Percentiles rank a stretch among this genome's conserved stretches.
phyloP scores from a whole-genome alignment of 805 yeast species.

The Cyberlindnera mycetangii region DNA sequence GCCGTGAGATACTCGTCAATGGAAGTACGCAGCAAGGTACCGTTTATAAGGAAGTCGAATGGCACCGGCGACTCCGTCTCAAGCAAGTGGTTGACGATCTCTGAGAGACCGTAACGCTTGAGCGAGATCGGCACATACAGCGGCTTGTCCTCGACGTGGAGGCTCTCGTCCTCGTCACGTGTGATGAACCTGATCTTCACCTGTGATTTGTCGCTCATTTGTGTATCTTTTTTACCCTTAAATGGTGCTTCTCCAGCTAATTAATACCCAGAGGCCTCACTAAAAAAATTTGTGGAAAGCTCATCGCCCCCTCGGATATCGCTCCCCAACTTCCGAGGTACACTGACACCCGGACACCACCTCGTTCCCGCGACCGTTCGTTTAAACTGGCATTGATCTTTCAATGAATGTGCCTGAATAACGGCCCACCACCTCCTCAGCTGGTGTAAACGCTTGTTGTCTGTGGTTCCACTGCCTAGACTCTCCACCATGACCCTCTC shows the following conservation, averaged over 20 bases:
- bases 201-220: constrained; percentile 47
- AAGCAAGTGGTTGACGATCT: constrained; percentile 88
- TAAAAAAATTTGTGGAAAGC: background rate
- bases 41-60: constrained; percentile 89
- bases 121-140: constrained; percentile 82
- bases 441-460: too few relatives aligned
- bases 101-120: constrained; percentile 90
- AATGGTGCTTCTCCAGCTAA: too few relatives aligned
- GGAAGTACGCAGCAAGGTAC: constrained; percentile 73
- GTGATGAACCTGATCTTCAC: constrained; percentile 82
- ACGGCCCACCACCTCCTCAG: background rate
- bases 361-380: background rate
- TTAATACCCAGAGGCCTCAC: background rate
- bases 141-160: constrained; percentile 81
- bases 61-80: constrained; percentile 66
- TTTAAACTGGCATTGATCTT: background rate
- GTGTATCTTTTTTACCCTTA: background rate
- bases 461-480: too few relatives aligned
- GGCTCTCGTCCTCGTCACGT: constrained; percentile 70
- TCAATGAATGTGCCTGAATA: too few relatives aligned
- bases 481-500: constrained; percentile 7
- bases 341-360: background rate
- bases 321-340: background rate
- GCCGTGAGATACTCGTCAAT: constrained; percentile 73
- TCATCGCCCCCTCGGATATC: background rate